Base-by-base conservation (phyloP, 2,329 filamentous ascomycete species). In the Penicillium sp. region DNA sequence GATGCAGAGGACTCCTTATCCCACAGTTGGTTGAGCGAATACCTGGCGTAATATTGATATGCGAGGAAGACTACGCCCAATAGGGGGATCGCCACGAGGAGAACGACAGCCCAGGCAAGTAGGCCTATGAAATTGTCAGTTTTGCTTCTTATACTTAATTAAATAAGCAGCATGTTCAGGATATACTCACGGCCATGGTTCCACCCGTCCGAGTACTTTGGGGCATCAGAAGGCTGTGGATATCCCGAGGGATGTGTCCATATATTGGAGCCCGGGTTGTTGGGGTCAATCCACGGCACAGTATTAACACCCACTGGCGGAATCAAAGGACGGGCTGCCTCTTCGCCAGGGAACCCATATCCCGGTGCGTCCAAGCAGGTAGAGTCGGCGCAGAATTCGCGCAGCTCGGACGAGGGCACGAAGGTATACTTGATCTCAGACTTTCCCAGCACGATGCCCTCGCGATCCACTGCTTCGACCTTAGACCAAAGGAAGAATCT, bases 351-450 rank as follows among this genome's bases (percentile, higher is more conserved):
- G 31, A 65, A 59, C 11, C 72, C 72, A 49, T 65, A 74, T 19
- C 60, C 61, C 1, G 51, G 53, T 3, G 72, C 67, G 43, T 74
- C 70, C 13, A 61, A 59, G 39, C 72, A 75, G 33, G 53, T 65
- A 5, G 65, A 63, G 13, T 70, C 64, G 23, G 61, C 62, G 48
- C 72, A 75, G 57, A 66, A 70, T 8, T 66, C 63, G 36, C 68
- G 67, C 46, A 76, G 65, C 51, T 70, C 67, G 4, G 65, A 60
- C 13, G 70, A 73, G 1, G 75, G 75, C 9, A 69, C 70, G 40
- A 76, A 77, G 1, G 72, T 76, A 44, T 67, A 70, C 50, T 72
- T 68, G 19, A 64, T 63, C 40, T 66, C 66, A 2, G 73, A 75
- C 39, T 58, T 69, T 33, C 72, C 72, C 16, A 77, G 61, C 3